These are phyloP conservation scores for Penicillium dipodomyicola DNA, from an alignment of 495 filamentous ascomycete species.

Conservation along the genomic window DNA sequence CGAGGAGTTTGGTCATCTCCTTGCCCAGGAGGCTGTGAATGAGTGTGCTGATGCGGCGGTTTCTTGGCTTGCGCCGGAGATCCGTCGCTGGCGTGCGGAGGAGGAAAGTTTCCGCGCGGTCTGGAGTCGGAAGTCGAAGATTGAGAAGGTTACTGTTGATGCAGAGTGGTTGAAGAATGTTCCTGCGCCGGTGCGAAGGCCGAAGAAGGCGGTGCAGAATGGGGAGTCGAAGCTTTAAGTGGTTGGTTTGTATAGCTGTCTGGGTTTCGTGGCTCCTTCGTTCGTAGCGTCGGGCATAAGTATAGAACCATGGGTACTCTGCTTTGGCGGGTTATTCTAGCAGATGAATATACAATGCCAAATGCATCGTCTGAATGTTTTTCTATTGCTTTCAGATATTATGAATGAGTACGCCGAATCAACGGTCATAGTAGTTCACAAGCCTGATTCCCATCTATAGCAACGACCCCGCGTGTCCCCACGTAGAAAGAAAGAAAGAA, in stretches of 20 bases:
- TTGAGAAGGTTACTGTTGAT: slow-evolving; percentile 59
- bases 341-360: background rate
- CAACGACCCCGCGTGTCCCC: slow-evolving; percentile 13
- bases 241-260: slow-evolving; percentile 2
- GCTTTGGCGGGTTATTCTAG: background rate
- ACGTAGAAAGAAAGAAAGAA: background rate
- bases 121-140: slow-evolving; percentile 48
- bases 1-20: slow-evolving; percentile 70
- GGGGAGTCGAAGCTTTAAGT: slow-evolving; percentile 38
- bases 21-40: slow-evolving; percentile 76
- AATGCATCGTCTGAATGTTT: slow-evolving; percentile 4
- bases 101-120: slow-evolving; percentile 57
- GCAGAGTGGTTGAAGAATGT: slow-evolving; percentile 55
- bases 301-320: background rate
- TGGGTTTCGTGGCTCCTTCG: background rate
- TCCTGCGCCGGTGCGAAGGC: slow-evolving; percentile 39
- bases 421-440: slow-evolving; percentile 1
- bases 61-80: slow-evolving; percentile 60
- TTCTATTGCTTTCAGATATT: slow-evolving; percentile 12
- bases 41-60: slow-evolving; percentile 61
- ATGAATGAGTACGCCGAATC: slow-evolving; percentile 8
- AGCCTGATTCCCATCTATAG: slow-evolving; percentile 19
- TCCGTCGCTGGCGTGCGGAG: slow-evolving; percentile 62
- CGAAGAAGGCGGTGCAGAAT: slow-evolving; percentile 31
- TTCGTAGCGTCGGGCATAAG: background rate